These are phyloP conservation scores for Aspergillus candidus DNA, from an alignment of 2,329 filamentous ascomycete species.

Conservation along the genomic window DNA sequence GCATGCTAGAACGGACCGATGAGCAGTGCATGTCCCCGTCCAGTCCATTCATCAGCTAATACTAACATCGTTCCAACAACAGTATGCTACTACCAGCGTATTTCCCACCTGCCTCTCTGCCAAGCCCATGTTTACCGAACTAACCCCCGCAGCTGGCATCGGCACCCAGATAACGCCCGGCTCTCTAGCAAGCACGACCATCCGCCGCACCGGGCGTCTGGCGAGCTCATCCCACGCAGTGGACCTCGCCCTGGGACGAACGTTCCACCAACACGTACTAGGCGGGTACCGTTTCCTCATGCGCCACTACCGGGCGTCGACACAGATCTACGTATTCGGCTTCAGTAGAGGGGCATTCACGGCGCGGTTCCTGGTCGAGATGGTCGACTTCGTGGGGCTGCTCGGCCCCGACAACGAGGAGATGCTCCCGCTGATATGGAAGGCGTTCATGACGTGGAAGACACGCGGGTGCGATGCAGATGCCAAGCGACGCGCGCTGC, in stretches of 20 bases:
- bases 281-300: background rate
- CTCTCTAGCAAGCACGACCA: background rate
- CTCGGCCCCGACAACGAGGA: no score
- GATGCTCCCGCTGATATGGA: no score
- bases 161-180: slow-evolving; percentile 1
- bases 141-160: background rate
- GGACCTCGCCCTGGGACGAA: background rate
- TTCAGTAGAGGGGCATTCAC: no score
- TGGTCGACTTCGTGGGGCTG: no score
- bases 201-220: background rate
- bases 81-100: background rate
- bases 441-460: no score
- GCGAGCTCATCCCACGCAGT: no score
- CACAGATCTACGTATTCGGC: background rate
- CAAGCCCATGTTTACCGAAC: no score
- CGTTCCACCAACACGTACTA: background rate
- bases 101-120: no score
- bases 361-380: no score
- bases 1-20: background rate
- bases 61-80: background rate
- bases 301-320: background rate
- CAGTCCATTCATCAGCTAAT: background rate
- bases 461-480: no score
- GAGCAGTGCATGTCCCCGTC: background rate
- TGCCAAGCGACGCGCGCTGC: no score